Evolutionary conservation across 768 basidiomycete species (phyloP).

Genomic region (Sarcomyxa edulis): DNA sequence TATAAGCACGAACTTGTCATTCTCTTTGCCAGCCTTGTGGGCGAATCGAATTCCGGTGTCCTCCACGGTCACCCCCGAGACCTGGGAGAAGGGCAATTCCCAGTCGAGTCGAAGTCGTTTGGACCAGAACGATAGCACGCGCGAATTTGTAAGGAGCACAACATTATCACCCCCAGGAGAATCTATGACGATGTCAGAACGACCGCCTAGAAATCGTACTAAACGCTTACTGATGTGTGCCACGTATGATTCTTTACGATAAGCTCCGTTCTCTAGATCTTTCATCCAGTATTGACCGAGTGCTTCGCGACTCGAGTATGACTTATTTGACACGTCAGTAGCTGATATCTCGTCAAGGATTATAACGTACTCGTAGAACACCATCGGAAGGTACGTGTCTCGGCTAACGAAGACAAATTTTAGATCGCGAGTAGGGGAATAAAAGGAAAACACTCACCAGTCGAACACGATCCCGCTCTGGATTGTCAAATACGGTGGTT

Average conservation of each 20-base stretch:
- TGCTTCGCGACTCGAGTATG: conserved; percentile 87
- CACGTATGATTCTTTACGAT: conserved; percentile 79
- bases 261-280: conserved; percentile 86
- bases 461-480: conserved; percentile 82
- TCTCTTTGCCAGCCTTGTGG: conserved; percentile 70
- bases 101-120: conserved; percentile 82
- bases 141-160: conserved; percentile 70
- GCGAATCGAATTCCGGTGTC: conserved; percentile 87
- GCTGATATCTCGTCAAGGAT: too few species aligned
- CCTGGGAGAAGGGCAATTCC: conserved; percentile 85
- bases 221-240: conserved; percentile 80
- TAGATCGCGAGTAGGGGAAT: neutral
- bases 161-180: conserved; percentile 77
- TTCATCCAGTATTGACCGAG: conserved; percentile 96
- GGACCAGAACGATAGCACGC: conserved; percentile 81
- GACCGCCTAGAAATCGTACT: neutral
- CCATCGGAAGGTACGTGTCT: conserved; percentile 84
- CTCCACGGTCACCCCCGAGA: conserved; percentile 86
- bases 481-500: conserved; percentile 94
- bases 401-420: conserved; percentile 42
- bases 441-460: conserved; percentile 43
- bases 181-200: conserved; percentile 35
- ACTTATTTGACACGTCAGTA: conserved; percentile 47
- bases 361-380: conserved; percentile 67
- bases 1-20: conserved; percentile 73